Conservation (phyloP, 2,329 filamentous ascomycete genomes). For the Calycina herbarum region DNA sequence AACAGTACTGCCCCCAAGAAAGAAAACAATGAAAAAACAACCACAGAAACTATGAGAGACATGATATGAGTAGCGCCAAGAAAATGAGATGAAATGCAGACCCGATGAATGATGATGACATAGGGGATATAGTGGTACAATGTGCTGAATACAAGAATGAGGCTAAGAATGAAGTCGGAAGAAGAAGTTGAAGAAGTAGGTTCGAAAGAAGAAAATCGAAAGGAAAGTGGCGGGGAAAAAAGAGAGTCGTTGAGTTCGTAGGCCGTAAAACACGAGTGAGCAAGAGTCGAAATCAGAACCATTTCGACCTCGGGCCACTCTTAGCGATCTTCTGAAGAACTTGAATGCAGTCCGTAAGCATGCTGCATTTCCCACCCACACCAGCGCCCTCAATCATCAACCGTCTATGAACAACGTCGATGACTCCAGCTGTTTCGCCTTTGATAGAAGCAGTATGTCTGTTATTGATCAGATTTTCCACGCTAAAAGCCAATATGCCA, state of each 20-base stretch:
- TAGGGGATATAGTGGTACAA: constrained; percentile 5
- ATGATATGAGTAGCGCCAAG: constrained; percentile 1
- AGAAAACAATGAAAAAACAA: not conserved
- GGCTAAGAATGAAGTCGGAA: not conserved
- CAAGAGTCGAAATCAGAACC: constrained; percentile 39
- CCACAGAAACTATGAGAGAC: not conserved
- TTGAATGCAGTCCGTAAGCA: constrained; percentile 54
- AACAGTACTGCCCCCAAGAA: not conserved
- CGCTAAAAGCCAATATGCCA: constrained; percentile 43
- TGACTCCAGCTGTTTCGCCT: constrained; percentile 46
- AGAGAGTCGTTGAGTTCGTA: not conserved
- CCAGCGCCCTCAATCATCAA: constrained; percentile 48
- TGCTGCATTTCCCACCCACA: constrained; percentile 47
- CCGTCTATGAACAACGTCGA: constrained; percentile 49
- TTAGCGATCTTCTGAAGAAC: constrained; percentile 55
- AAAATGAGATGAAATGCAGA: not conserved
- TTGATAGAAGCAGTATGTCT: constrained; percentile 38
- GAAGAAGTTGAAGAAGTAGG: no score
- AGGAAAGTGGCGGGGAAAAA: not conserved
- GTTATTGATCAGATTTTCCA: constrained; percentile 41
- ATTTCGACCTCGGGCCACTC: constrained; percentile 41
- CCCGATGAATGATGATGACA: not conserved
- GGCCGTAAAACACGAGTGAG: not conserved
- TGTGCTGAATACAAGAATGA: not conserved
- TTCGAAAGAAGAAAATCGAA: not conserved